These are phyloP conservation scores for Colletotrichum sp. DNA, from an alignment of 2,329 filamentous ascomycete species.

Conservation along the genomic window DNA sequence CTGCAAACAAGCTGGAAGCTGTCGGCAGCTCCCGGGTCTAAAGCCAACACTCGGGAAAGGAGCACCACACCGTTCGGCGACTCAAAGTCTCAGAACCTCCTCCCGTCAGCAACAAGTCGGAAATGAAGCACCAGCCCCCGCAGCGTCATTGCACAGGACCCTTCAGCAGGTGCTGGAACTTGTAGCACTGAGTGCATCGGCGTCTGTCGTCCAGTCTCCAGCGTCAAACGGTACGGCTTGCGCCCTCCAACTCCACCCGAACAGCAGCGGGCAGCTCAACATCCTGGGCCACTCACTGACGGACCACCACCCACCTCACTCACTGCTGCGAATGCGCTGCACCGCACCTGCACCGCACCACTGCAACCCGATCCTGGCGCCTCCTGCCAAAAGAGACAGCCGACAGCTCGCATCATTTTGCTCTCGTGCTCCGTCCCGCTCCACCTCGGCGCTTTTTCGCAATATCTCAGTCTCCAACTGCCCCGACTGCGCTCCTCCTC, in stretches of 20 bases:
- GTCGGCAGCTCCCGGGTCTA: conserved; percentile 9
- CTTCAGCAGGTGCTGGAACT: background rate
- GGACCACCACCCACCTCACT: background rate
- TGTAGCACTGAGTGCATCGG: background rate
- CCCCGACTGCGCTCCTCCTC: conserved; percentile 4
- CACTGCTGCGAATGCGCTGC: background rate
- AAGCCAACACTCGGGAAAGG: background rate
- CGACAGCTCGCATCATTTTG: conserved; percentile 20
- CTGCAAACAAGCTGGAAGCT: conserved; percentile 9
- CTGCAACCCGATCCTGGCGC: background rate
- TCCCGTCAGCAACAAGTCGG: background rate
- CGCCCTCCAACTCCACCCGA: background rate
- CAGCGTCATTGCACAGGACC: conserved; percentile 19
- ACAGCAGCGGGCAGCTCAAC: background rate
- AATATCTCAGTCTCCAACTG: conserved; percentile 19
- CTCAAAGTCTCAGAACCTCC: background rate
- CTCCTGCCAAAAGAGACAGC: conserved; percentile 18
- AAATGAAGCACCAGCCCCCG: background rate
- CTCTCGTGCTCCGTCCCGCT: conserved; percentile 20
- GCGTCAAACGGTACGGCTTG: background rate
- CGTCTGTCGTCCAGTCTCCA: background rate
- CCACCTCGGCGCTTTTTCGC: conserved; percentile 23
- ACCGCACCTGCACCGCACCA: background rate
- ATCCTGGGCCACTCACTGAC: background rate
- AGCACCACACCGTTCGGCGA: background rate